A percentile compares a stretch with the other conserved stretches of the same genome.
Conservation (phyloP, 148 eudicot genomes). For the Beta vulgaris region DNA sequence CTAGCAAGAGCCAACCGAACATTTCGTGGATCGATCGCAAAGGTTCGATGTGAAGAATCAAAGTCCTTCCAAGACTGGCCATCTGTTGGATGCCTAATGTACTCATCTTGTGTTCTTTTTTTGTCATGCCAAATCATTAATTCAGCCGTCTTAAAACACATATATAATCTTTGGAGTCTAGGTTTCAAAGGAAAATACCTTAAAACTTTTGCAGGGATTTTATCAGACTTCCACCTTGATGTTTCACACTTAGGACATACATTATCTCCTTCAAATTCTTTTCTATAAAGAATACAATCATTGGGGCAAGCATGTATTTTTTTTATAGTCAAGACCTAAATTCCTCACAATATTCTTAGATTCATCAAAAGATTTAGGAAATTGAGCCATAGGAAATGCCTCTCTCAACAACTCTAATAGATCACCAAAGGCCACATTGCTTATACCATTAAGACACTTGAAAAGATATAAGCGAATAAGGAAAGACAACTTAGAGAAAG, state of each 20-base stretch:
- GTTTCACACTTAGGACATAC: neutral
- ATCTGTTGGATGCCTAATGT: too few relatives aligned
- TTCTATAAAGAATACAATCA: conserved; percentile 2
- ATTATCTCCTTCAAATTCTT: neutral
- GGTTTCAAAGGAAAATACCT: neutral
- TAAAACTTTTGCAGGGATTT: neutral
- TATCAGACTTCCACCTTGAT: neutral
- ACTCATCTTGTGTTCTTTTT: too few relatives aligned
- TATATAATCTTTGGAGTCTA: conserved; percentile 5
- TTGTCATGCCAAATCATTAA: neutral
- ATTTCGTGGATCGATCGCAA: neutral
- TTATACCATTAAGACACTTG: neutral
- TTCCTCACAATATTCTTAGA: neutral
- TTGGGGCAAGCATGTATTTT: conserved; percentile 6
- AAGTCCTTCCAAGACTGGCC: too few relatives aligned
- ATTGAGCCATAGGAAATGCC: neutral
- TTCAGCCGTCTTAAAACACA: neutral
- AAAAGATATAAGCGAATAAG: neutral
- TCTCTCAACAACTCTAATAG: neutral
- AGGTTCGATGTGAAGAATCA: too few relatives aligned
- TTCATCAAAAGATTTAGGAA: conserved; percentile 2
- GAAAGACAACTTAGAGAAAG: neutral
- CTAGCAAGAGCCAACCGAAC: neutral
- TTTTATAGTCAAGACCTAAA: conserved; percentile 8
- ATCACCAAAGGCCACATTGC: neutral